These are phyloP conservation scores for Chalaropsis thielavioides DNA, from an alignment of 2,329 filamentous ascomycete species.

Conservation along the genomic window DNA sequence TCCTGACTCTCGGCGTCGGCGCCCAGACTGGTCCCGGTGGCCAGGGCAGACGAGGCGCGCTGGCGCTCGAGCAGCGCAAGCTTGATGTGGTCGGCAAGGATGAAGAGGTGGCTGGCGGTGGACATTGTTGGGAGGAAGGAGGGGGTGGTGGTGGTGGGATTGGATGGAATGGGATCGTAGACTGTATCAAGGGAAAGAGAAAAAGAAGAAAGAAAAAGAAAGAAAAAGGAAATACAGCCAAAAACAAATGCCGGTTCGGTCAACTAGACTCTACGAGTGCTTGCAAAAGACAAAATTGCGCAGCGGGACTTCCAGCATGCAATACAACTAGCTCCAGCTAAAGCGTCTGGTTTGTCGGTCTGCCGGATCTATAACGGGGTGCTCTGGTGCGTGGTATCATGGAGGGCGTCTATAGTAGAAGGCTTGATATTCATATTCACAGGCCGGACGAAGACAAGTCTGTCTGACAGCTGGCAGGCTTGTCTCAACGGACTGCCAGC, in stretches of 20 bases:
- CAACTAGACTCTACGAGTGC: too few relatives aligned
- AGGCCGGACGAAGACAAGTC: background rate
- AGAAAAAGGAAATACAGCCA: too few relatives aligned
- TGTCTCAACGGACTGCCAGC: background rate
- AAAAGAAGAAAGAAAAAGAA: background rate
- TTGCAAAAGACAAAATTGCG: too few relatives aligned
- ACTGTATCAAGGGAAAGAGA: too few relatives aligned
- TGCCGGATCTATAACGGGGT: too few relatives aligned
- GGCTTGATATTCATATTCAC: background rate
- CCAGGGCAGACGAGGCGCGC: constrained; percentile 38
- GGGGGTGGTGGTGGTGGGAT: background rate
- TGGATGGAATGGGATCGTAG: too few relatives aligned
- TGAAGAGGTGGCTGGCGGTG: constrained; percentile 64
- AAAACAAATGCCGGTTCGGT: too few relatives aligned
- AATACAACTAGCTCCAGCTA: too few relatives aligned
- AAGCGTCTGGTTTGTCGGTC: too few relatives aligned
- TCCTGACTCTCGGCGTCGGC: constrained; percentile 70
- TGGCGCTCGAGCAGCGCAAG: constrained; percentile 85
- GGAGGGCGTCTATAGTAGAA: too few relatives aligned
- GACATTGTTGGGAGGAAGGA: constrained; percentile 29
- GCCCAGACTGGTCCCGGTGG: constrained; percentile 47
- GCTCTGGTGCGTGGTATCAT: too few relatives aligned
- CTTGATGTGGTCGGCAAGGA: constrained; percentile 93
- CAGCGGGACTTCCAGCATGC: too few relatives aligned
- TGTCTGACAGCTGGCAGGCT: background rate